phyloP scores from a whole-genome alignment of 2,329 filamentous ascomycete genomes.

The Teratosphaeriaceae sp. region DNA sequence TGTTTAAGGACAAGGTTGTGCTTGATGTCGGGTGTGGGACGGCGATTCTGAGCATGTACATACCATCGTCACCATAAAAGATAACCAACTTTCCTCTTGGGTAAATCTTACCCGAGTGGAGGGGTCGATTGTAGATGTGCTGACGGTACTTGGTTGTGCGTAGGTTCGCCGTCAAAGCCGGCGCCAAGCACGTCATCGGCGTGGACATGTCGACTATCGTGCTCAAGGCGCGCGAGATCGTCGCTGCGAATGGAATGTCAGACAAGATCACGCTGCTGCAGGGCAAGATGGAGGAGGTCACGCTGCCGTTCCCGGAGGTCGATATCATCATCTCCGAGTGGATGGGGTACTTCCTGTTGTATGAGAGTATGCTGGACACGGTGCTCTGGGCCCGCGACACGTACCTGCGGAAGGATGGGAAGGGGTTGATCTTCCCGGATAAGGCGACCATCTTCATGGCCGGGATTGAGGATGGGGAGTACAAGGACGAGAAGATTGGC shows the following conservation, averaged over 20 bases:
- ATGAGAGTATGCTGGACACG: constrained; percentile 98
- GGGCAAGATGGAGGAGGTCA: constrained; percentile 99
- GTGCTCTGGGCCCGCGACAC: constrained; percentile 93
- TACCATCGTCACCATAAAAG: too few relatives aligned
- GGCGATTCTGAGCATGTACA: constrained; percentile 95
- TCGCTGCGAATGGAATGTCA: constrained; percentile 81
- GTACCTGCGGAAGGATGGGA: constrained; percentile 75
- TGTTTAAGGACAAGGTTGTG: constrained; percentile 88
- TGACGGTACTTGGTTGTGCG: too few relatives aligned
- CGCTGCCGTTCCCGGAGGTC: constrained; percentile 87
- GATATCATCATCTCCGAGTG: constrained; percentile 99
- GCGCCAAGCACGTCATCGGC: constrained; percentile 96
- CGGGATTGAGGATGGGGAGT: constrained; percentile 96
- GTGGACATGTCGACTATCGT: constrained; percentile 99
- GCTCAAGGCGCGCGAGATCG: constrained; percentile 95
- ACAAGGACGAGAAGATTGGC: constrained; percentile 99
- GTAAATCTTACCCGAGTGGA: constrained; percentile 7
- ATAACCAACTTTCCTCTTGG: constrained; percentile 13
- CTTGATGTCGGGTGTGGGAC: constrained; percentile 98
- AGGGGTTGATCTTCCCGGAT: constrained; percentile 84
- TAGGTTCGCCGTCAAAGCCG: constrained; percentile 95
- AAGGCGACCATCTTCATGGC: constrained; percentile 97
- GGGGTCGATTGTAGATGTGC: background rate
- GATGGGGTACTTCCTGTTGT: constrained; percentile 99
- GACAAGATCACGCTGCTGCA: constrained; percentile 97